These are phyloP conservation scores for Solanum lignicaule DNA, from an alignment of 257 asterid genomes.

Conservation along the genomic window DNA sequence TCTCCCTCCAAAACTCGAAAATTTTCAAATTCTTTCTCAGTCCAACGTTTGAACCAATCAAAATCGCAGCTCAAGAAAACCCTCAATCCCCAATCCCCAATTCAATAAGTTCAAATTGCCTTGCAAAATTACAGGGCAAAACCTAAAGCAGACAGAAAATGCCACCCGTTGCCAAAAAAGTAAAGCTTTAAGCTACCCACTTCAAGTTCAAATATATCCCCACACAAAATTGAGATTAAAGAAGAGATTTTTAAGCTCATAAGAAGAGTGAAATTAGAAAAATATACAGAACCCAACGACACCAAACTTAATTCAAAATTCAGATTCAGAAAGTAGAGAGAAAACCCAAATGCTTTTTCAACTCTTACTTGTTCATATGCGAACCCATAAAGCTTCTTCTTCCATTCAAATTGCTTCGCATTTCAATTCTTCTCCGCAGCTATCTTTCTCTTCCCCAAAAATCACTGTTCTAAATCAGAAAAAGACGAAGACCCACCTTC, in stretches of 20 bases:
- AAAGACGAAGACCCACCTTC: slow-evolving; percentile 35
- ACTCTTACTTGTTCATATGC: slow-evolving; percentile 33
- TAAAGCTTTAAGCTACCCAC: slow-evolving; percentile 1
- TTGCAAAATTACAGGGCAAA: slow-evolving; percentile 6
- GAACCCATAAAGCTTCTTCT: slow-evolving; percentile 42
- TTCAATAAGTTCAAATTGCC: slow-evolving; percentile 10
- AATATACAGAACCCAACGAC: not conserved
- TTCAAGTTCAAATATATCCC: slow-evolving; percentile 3
- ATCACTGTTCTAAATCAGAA: slow-evolving; percentile 17
- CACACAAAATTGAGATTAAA: not conserved
- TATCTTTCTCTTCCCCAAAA: not conserved
- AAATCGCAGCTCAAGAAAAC: not conserved
- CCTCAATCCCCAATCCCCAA: slow-evolving; percentile 1
- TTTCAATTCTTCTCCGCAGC: slow-evolving; percentile 20
- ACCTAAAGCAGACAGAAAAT: slow-evolving; percentile 10
- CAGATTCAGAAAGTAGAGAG: slow-evolving; percentile 18
- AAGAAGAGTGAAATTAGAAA: not conserved
- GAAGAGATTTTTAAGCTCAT: not conserved
- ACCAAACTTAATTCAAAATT: slow-evolving; percentile 8
- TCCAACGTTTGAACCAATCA: slow-evolving; percentile 11
- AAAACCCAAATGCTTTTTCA: slow-evolving; percentile 9
- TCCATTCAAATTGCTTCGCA: slow-evolving; percentile 37
- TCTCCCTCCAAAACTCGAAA: slow-evolving; percentile 59
- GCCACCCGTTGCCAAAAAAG: not conserved
- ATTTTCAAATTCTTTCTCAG: slow-evolving; percentile 23